These are phyloP conservation scores for Albugo candida DNA, from an alignment of 352 stramenopile species.

Conservation along the genomic window DNA sequence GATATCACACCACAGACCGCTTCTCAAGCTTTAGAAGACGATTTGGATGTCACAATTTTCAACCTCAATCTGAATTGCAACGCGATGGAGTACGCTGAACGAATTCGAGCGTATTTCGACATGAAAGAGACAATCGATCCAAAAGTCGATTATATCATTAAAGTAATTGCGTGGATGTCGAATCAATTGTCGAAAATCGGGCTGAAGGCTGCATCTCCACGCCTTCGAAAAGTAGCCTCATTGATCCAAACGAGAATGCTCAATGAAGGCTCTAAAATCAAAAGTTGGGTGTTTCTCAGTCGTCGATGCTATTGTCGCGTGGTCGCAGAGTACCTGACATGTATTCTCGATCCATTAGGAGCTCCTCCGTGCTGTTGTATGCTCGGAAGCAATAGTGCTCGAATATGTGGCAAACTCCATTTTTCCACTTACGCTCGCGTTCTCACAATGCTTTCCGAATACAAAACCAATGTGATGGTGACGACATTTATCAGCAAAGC, in stretches of 20 bases:
- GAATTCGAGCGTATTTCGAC: conserved; percentile 14
- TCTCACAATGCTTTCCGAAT: conserved; percentile 32
- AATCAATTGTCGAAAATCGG: conserved; percentile 15
- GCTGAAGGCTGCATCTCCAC: conserved; percentile 19
- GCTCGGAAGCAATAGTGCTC: conserved; percentile 44
- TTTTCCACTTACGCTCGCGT: conserved; percentile 57
- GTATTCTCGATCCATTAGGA: conserved; percentile 15
- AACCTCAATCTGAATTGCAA: too few species aligned
- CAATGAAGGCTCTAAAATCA: conserved; percentile 6
- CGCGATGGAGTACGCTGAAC: neutral
- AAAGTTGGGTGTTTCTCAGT: conserved; percentile 49
- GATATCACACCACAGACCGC: too few species aligned
- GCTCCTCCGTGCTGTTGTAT: conserved; percentile 52
- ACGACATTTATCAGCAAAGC: conserved; percentile 40
- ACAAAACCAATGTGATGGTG: conserved; percentile 44
- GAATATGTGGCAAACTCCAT: conserved; percentile 26
- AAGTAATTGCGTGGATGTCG: conserved; percentile 29
- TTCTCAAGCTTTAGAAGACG: too few species aligned
- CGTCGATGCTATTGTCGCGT: conserved; percentile 45
- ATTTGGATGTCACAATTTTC: too few species aligned
- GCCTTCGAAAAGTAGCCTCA: conserved; percentile 30
- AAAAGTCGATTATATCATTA: conserved; percentile 33
- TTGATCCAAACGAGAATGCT: conserved; percentile 27
- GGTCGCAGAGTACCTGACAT: conserved; percentile 56
- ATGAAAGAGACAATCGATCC: conserved; percentile 15